These are phyloP conservation scores for Colletotrichum limetticola DNA, from an alignment of 2,329 filamentous ascomycete species.

Conservation along the genomic window DNA sequence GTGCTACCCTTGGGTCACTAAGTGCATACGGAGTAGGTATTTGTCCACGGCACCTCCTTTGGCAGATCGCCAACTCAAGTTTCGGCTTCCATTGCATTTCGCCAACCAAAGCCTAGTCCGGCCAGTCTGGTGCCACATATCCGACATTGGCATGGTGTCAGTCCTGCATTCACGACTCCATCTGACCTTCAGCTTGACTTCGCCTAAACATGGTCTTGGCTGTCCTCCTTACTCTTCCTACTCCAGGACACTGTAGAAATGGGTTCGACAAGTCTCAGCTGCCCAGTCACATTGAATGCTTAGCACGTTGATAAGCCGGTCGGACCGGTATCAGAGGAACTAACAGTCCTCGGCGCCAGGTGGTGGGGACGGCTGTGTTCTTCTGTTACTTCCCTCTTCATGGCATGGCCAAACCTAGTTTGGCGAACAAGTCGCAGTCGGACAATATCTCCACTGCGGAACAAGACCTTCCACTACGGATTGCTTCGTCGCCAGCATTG, in stretches of 20 bases:
- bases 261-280: conserved; percentile 17
- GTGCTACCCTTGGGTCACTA: conserved; percentile 25
- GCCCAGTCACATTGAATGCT: conserved; percentile 5
- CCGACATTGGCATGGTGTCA: neutral
- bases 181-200: neutral
- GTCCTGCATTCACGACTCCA: neutral
- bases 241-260: neutral
- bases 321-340: conserved; percentile 22
- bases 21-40: conserved; percentile 14
- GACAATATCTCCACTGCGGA: conserved; percentile 1
- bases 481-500: neutral
- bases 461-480: neutral
- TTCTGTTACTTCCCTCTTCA: neutral
- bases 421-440: neutral
- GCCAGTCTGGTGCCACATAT: conserved; percentile 17
- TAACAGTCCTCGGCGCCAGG: neutral
- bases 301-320: conserved; percentile 19
- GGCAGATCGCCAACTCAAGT: neutral
- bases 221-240: neutral
- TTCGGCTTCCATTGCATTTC: neutral
- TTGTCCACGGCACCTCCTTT: neutral
- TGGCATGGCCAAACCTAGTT: neutral
- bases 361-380: conserved; percentile 9
- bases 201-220: neutral
- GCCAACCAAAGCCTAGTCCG: conserved; percentile 1